Conservation (phyloP, 1,284 basidiomycete species). For the Xerocomus nothofagi region DNA sequence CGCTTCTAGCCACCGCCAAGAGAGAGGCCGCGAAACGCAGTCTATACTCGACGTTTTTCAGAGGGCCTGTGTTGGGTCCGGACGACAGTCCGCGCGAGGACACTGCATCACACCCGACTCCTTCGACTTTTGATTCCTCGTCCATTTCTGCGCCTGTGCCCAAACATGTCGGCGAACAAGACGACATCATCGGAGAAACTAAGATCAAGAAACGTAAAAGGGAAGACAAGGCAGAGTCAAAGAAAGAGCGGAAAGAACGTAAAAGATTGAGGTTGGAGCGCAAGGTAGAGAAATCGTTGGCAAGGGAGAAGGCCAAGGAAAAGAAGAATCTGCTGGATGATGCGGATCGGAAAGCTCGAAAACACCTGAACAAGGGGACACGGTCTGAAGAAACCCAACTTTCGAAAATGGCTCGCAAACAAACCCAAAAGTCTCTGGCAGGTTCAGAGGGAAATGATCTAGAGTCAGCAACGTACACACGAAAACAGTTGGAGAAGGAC, state of each 20-base stretch:
- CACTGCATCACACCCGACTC: not conserved
- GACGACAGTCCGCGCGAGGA: constrained; percentile 27
- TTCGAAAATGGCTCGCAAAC: constrained; percentile 3
- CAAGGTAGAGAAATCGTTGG: constrained; percentile 16
- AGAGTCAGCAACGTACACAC: not conserved
- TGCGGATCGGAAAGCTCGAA: constrained; percentile 6
- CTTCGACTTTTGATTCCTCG: not conserved
- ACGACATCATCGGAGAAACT: not conserved
- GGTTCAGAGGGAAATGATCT: not conserved
- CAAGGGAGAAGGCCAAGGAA: constrained; percentile 1
- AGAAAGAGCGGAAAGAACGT: constrained; percentile 29
- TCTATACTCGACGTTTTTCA: constrained; percentile 80
- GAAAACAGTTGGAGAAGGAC: constrained; percentile 10
- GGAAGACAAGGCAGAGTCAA: constrained; percentile 9
- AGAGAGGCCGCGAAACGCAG: constrained; percentile 72
- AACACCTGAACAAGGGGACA: not conserved
- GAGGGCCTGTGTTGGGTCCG: constrained; percentile 64
- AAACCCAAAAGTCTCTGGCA: not conserved
- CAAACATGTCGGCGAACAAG: not conserved
- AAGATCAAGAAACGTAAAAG: constrained; percentile 13
- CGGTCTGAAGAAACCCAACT: not conserved
- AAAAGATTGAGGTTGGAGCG: constrained; percentile 25
- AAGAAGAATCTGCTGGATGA: not conserved
- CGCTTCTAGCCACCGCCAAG: constrained; percentile 67
- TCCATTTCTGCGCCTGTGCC: not conserved